phyloP scores from a whole-genome alignment of 768 basidiomycete genomes.

The Dioszegia aurantiaca region DNA sequence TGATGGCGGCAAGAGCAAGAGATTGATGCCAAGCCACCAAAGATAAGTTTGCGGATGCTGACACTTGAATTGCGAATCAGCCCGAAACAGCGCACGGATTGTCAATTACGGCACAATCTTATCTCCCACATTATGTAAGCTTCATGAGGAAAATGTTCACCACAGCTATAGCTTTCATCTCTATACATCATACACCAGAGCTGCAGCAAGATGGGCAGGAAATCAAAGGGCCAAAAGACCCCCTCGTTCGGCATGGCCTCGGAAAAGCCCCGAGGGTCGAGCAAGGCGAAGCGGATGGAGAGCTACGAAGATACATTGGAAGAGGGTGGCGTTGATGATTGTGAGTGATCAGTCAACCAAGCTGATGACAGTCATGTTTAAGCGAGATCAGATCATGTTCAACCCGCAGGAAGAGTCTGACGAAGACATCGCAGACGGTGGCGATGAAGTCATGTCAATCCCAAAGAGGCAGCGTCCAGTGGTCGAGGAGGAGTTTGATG shows the following conservation, averaged over 20 bases:
- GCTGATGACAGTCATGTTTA: constrained; percentile 47
- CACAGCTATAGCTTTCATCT: neutral
- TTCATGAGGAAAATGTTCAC: neutral
- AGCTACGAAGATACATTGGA: constrained; percentile 50
- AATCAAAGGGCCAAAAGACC: constrained; percentile 12
- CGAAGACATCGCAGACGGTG: constrained; percentile 55
- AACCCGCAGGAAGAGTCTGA: constrained; percentile 59
- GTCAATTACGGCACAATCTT: neutral
- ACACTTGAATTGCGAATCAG: no score
- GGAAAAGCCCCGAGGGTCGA: neutral
- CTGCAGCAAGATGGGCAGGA: constrained; percentile 2
- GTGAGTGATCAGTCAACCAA: constrained; percentile 26
- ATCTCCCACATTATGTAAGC: neutral
- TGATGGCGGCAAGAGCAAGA: no score
- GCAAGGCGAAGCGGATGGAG: constrained; percentile 40
- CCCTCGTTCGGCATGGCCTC: constrained; percentile 9
- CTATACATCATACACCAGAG: neutral
- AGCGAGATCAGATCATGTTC: constrained; percentile 71
- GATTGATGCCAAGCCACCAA: no score
- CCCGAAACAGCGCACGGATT: no score
- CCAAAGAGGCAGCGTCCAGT: neutral
- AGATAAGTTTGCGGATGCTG: no score
- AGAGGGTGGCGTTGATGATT: constrained; percentile 50
- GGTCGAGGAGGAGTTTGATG: constrained; percentile 49
- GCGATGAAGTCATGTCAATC: constrained; percentile 62